Percentiles rank a stretch among this genome's conserved stretches.
Evolutionary conservation across 2,329 filamentous ascomycete species (phyloP).

Genomic region (Colletotrichum endophyticum): DNA sequence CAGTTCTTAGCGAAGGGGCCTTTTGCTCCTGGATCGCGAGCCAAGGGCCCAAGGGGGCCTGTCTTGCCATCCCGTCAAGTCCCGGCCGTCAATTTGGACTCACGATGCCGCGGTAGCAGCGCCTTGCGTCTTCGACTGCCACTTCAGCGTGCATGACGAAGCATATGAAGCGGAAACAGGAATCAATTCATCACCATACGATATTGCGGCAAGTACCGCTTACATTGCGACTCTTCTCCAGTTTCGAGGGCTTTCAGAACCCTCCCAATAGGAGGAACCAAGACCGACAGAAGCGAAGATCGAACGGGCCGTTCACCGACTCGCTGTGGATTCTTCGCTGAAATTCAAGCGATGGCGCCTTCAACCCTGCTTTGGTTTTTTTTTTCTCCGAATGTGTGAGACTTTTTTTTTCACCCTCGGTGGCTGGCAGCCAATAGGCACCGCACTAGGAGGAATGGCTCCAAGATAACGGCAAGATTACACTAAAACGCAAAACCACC

Average conservation of each 20-base stretch:
- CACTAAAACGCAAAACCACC: constrained; percentile 3
- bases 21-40: background rate
- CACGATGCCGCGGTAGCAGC: constrained; percentile 2
- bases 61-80: background rate
- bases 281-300: background rate
- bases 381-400: background rate
- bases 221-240: background rate
- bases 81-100: background rate
- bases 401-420: background rate
- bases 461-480: constrained; percentile 12
- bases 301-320: constrained; percentile 11
- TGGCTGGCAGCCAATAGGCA: constrained; percentile 12
- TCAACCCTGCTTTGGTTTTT: constrained; percentile 5
- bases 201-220: background rate
- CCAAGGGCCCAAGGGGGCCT: background rate
- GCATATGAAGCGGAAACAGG: background rate
- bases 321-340: constrained; percentile 3
- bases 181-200: constrained; percentile 16
- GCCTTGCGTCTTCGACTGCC: background rate
- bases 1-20: constrained; percentile 8
- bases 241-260: background rate
- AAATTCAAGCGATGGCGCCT: constrained; percentile 17
- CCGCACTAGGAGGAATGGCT: background rate
- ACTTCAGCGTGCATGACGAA: background rate
- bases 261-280: background rate